Percentiles rank a stretch among this genome's conserved stretches.
These are phyloP conservation scores for Amanita phalloides DNA, from an alignment of 768 basidiomycete genomes.

Conservation along the genomic window DNA sequence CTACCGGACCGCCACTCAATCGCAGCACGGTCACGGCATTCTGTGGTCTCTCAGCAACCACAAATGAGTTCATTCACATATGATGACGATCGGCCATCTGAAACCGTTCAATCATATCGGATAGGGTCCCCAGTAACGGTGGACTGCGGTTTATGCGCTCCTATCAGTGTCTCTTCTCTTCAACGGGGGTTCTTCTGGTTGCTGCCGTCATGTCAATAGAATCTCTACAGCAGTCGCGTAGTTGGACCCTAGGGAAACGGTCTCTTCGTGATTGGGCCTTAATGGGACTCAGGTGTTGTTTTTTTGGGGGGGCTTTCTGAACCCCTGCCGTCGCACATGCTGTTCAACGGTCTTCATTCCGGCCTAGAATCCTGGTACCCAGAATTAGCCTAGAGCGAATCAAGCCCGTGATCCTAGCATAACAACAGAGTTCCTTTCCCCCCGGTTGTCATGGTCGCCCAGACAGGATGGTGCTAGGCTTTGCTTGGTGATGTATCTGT, in stretches of 20 bases:
- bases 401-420: not conserved
- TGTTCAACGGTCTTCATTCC: not conserved
- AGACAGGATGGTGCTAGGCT: not conserved
- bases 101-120: not conserved
- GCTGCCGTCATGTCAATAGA: not conserved
- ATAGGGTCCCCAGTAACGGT: not conserved
- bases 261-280: not conserved
- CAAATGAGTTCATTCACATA: not conserved
- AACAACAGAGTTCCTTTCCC: not conserved
- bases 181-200: not conserved
- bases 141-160: not conserved
- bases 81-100: not conserved
- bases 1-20: not conserved
- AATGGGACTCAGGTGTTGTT: not conserved
- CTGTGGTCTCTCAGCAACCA: not conserved
- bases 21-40: not conserved
- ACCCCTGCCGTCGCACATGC: not conserved
- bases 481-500: not conserved
- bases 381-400: not conserved
- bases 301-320: not conserved
- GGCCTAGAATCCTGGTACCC: not conserved
- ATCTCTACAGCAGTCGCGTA: not conserved
- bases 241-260: not conserved
- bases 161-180: not conserved
- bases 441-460: not conserved